Evolutionary conservation across 768 basidiomycete genomes (phyloP), one percentile per base, ranked within the genome.

Genomic region (Lentinula sp.): DNA sequence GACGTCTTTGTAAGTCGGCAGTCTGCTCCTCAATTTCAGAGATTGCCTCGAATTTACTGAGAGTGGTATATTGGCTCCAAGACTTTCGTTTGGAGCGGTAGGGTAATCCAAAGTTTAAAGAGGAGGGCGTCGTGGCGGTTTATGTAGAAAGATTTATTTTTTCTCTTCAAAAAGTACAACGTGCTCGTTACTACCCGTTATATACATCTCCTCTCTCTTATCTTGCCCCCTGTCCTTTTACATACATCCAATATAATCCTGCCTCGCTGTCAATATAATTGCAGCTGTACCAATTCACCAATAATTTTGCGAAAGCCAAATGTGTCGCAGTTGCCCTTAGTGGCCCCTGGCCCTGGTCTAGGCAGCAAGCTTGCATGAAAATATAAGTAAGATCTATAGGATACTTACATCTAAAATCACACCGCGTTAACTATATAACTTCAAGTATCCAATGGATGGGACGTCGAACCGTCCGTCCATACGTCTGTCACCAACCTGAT

Each of bases 401-500:
- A 74, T 28, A 28, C 28, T 28, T 36, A 8, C 16, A 35, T 51
- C 6, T 50, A 50, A 23, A 35, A 33, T n/a, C 53, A 54, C 4
- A 5, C 55, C 18, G 37, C 55, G 42, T 56, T 41, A 45, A 56
- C 7, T 32, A 3, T 28, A 28, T 28, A 42, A 55, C 12, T 35
- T 36, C 6, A 56, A 37, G 61, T 67, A 64, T 79, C 77, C 36
- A 70, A 69, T 39, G 77, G 77, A 62, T 78, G 77, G 55, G 71
- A 57, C 33, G 62, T 62, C 59, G 72, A 72, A 50, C 62, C 62
- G 53, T 78, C 77, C 32, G 66, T 67, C 74, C 81, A 84, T 20
- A 79, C 67, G 62, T 86, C 82, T 36, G 85, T 85, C 62, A 81
- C 82, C 45, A 87, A 73, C 50, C 76, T 79, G 65, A 87, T 81